Conservation (phyloP, 73 alveolate genomes). For the Tetrahymena borealis region DNA sequence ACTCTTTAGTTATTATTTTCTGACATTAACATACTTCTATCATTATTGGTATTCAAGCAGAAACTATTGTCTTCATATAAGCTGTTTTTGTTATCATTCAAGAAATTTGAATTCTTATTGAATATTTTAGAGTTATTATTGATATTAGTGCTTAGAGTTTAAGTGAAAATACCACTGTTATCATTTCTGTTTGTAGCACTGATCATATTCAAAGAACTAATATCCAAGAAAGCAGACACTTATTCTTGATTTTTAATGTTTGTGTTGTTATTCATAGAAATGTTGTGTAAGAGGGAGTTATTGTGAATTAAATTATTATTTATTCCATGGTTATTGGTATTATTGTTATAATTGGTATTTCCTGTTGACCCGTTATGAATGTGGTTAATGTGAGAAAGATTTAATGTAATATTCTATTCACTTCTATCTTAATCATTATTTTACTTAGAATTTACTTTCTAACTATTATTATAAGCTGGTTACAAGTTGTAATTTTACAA, state of each 20-base stretch:
- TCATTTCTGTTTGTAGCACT: not conserved
- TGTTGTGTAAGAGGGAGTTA: not conserved
- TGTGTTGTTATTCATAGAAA: not conserved
- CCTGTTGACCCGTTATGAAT: not conserved
- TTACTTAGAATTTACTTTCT: not conserved
- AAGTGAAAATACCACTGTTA: not conserved
- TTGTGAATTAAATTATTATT: not conserved
- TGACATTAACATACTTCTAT: not conserved
- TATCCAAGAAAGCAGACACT: not conserved
- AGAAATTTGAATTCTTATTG: not conserved
- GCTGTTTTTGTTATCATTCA: not conserved
- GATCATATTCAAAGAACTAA: not conserved
- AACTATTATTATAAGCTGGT: not conserved
- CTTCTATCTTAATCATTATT: not conserved
- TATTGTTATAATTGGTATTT: not conserved
- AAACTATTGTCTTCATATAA: not conserved
- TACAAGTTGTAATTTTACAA: not conserved
- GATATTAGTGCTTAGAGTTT: not conserved
- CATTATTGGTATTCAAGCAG: not conserved
- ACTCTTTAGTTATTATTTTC: not conserved
- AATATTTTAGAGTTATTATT: not conserved
- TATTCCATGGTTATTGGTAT: not conserved
- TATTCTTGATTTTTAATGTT: not conserved
- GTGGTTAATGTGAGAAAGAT: not conserved
- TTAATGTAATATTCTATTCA: not conserved